These are phyloP conservation scores for Ettlia oleoabundans DNA, from an alignment of 139 green algal genomes.

Conservation along the genomic window DNA sequence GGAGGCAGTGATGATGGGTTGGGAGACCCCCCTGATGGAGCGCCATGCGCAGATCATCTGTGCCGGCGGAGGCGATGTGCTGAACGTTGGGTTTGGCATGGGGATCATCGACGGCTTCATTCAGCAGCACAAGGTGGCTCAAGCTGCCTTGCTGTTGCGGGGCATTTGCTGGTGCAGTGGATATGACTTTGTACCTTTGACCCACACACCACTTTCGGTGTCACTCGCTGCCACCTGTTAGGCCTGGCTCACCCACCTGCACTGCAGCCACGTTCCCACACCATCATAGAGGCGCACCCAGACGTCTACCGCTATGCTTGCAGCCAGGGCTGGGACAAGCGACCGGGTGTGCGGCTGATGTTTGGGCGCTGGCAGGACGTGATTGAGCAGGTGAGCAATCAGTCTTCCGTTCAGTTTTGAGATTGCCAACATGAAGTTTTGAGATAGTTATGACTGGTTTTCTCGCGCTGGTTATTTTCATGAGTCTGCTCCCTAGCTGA, in stretches of 20 bases:
- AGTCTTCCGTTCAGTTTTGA: no score
- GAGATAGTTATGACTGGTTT: no score
- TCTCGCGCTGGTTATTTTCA: no score
- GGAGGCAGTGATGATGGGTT: slow-evolving; percentile 98
- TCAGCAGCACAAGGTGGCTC: slow-evolving; percentile 55
- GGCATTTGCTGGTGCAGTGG: no score
- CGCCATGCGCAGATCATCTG: slow-evolving; percentile 84
- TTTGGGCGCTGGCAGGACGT: slow-evolving; percentile 93
- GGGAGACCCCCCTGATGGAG: slow-evolving; percentile 94
- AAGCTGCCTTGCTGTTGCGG: no score
- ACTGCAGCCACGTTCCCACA: slow-evolving; percentile 72
- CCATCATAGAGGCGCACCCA: slow-evolving; percentile 96
- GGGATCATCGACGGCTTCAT: slow-evolving; percentile 89
- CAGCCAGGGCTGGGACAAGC: slow-evolving; percentile 78
- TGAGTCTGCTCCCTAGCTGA: no score
- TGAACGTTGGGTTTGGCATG: slow-evolving; percentile 98
- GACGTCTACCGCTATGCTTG: slow-evolving; percentile 84
- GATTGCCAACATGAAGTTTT: no score
- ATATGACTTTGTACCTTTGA: neutral
- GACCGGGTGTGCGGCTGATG: slow-evolving; percentile 82
- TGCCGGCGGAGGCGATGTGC: slow-evolving; percentile 64
- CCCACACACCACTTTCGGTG: neutral
- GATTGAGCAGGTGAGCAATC: no score
- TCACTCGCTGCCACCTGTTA: neutral
- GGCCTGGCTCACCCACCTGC: neutral